Base-by-base conservation (phyloP, 2,329 filamentous ascomycete species). In the Calonectria fujianensis region DNA sequence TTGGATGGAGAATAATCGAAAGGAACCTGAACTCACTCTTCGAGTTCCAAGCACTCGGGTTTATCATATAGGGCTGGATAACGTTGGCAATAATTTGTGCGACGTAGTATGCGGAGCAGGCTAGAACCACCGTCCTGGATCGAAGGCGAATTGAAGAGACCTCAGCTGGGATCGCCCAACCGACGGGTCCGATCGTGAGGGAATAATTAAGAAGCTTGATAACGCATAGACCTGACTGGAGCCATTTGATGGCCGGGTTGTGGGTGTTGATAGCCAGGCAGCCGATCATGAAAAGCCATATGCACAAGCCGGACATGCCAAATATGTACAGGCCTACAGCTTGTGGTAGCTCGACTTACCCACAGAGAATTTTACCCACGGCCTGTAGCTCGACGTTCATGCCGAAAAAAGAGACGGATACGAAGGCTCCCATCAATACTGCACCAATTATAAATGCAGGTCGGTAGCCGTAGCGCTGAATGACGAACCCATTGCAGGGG, bases 341-440 rank as follows among this genome's bases (percentile, higher is more conserved):
- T 3, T 35, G 31, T 11, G 31, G 18, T 7, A 35, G 14, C 18
- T 3, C 59, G 91, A 85, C 54, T 89, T 83, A 73, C 64, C 57
- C 72, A n/a, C 67, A 61, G 7, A 74, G 48, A 9, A 69, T 54
- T 82, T 92, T 90, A n/a, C 87, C 84, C 1, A 86, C 85, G 67
- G 90, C 86, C 50, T 88, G 82, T 69, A 88, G 78, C 11, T 78
- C 70, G 9, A 86, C 81, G 16, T 82, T 85, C 18, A 80, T 20
- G 72, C 75, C 57, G 77, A 90, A 92, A 83, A 90, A 91, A 78
- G 89, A 90, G 72, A 90, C 69, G 50, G 84, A 84, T 59, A 84
- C 83, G 57, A 80, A 82, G 52, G 77, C 79, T 57, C 82, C 83
- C 80, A 87, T 79, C 76, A 80, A 59, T 4, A 84, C 76, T 61